A percentile compares a stretch with the other conserved stretches of the same genome.
phyloP scores from a whole-genome alignment of 495 filamentous ascomycete genomes.

The Talaromyces ruber region DNA sequence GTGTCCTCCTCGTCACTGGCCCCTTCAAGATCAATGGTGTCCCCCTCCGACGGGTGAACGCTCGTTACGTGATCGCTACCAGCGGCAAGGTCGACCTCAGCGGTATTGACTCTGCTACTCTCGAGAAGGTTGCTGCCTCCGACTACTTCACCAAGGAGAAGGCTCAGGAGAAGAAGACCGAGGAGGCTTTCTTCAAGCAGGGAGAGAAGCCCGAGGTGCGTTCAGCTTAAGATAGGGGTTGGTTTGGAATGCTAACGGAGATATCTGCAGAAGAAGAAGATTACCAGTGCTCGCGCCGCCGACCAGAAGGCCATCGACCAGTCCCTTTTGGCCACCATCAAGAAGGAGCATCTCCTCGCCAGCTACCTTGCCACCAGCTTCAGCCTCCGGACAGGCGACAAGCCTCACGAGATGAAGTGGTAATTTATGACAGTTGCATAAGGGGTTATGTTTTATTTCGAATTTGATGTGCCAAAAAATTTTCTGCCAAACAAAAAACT shows the following conservation, averaged over 20 bases:
- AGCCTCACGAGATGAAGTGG: conserved; percentile 96
- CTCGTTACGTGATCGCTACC: conserved; percentile 98
- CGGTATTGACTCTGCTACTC: conserved; percentile 70
- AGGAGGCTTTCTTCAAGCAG: conserved; percentile 96
- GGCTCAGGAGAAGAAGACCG: conserved; percentile 82
- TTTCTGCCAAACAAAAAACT: conserved; percentile 1
- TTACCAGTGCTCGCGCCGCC: conserved; percentile 75
- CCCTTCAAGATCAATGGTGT: conserved; percentile 99
- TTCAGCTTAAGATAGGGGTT: conserved; percentile 10
- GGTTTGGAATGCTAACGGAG: conserved; percentile 1
- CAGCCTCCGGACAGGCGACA: conserved; percentile 95
- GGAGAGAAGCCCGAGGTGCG: conserved; percentile 93
- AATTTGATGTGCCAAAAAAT: conserved; percentile 4
- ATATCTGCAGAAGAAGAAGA: conserved; percentile 79
- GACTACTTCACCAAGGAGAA: conserved; percentile 97
- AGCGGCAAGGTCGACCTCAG: conserved; percentile 78
- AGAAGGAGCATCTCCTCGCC: conserved; percentile 85
- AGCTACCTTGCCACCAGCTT: conserved; percentile 88
- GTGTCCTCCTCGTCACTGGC: conserved; percentile 96
- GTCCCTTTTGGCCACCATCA: conserved; percentile 80
- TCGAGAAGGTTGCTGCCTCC: conserved; percentile 74
- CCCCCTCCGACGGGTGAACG: conserved; percentile 93
- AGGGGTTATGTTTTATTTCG: conserved; percentile 5
- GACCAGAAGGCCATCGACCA: conserved; percentile 99
- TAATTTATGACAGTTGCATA: conserved; percentile 35